Evolutionary conservation across 257 asterid species (phyloP).

Genomic region (Gentiana dahurica): DNA sequence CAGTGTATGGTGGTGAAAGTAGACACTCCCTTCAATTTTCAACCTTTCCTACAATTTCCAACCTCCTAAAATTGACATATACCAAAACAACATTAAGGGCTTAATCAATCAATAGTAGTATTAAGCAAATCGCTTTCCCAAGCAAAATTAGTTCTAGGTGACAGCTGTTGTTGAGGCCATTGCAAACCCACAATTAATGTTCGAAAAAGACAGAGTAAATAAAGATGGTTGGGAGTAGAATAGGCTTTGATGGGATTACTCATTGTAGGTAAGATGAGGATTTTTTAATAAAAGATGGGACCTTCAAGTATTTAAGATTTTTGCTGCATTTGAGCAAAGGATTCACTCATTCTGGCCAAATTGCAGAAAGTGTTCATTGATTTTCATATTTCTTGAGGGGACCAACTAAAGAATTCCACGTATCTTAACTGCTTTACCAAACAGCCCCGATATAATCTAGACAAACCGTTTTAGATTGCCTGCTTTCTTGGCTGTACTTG

Average conservation of each 20-base stretch:
- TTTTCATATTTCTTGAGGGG: constrained; percentile 1
- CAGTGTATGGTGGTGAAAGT: no score
- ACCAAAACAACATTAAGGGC: neutral
- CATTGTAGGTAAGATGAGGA: constrained; percentile 8
- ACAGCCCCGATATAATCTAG: constrained; percentile 1
- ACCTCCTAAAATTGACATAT: constrained; percentile 7
- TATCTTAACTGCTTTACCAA: constrained; percentile 13
- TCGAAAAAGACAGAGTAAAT: constrained; percentile 2
- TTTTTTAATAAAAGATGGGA: neutral
- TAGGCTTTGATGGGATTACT: neutral
- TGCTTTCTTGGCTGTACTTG: no score
- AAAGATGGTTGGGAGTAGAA: neutral
- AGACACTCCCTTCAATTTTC: neutral
- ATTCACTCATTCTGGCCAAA: neutral
- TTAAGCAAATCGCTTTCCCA: neutral
- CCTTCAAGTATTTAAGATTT: neutral
- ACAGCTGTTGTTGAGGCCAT: constrained; percentile 8
- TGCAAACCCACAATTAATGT: constrained; percentile 7
- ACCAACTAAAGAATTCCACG: neutral
- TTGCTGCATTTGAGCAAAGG: neutral
- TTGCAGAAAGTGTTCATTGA: neutral
- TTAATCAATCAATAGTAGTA: neutral
- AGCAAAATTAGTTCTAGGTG: neutral
- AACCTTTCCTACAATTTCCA: neutral
- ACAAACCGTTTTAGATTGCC: no score